A percentile compares a stretch with the other conserved stretches of the same genome.
These are phyloP conservation scores for Diplocarpon rosae DNA, from an alignment of 2,329 filamentous ascomycete species.

Conservation along the genomic window DNA sequence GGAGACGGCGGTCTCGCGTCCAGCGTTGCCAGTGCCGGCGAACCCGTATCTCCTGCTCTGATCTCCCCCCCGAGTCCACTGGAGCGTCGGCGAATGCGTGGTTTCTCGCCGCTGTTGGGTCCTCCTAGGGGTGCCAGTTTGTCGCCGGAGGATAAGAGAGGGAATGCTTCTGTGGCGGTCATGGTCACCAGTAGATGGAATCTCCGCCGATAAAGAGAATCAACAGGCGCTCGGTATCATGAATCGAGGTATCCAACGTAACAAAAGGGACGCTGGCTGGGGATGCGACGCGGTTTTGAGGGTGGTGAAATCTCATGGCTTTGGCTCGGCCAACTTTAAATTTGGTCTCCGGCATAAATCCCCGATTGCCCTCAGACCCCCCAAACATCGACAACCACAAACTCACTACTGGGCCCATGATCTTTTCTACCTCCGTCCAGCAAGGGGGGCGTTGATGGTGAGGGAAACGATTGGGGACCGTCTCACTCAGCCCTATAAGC, in stretches of 20 bases:
- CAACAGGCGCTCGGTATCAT: not conserved
- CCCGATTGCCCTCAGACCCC: too few species aligned
- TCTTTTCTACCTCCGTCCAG: too few species aligned
- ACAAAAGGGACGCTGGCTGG: not conserved
- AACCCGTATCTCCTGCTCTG: slow-evolving; percentile 37
- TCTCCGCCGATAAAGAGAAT: slow-evolving; percentile 1
- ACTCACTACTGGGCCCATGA: too few species aligned
- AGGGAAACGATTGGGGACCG: too few species aligned
- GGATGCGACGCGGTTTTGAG: not conserved
- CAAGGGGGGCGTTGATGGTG: too few species aligned
- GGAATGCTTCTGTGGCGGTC: slow-evolving; percentile 22
- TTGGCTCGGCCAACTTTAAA: too few species aligned
- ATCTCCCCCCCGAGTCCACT: slow-evolving; percentile 40
- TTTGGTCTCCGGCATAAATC: too few species aligned
- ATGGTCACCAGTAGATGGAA: slow-evolving; percentile 1
- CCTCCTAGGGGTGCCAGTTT: slow-evolving; percentile 18
- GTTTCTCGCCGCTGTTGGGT: slow-evolving; percentile 13
- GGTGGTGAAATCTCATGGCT: not conserved
- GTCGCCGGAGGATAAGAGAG: slow-evolving; percentile 18
- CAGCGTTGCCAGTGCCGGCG: slow-evolving; percentile 37
- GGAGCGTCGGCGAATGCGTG: slow-evolving; percentile 32
- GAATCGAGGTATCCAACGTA: not conserved
- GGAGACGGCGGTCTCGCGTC: slow-evolving; percentile 22
- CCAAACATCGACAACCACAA: too few species aligned
- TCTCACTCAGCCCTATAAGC: too few species aligned